Conservation (phyloP, 2,329 filamentous ascomycete species). For the Aspergillus latus region DNA sequence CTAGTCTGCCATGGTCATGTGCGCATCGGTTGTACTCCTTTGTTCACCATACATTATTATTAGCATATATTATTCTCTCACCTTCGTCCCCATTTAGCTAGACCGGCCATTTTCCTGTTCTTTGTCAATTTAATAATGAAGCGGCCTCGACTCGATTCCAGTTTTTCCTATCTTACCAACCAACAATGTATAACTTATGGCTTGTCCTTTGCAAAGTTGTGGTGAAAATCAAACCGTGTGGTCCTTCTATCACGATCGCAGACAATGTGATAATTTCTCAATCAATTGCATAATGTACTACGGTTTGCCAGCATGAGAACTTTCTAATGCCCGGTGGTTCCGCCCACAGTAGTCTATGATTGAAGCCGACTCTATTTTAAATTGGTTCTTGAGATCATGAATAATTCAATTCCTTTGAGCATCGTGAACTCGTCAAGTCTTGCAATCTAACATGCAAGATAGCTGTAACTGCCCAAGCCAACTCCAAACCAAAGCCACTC, state of each 20-base stretch:
- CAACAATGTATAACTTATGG: too few species aligned
- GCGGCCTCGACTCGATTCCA: background rate
- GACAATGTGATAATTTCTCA: too few species aligned
- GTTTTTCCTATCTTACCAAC: background rate
- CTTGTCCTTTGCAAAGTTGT: too few species aligned
- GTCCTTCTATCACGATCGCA: too few species aligned
- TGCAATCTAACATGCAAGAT: background rate
- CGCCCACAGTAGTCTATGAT: background rate
- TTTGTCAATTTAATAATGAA: background rate
- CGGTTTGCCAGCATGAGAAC: too few species aligned
- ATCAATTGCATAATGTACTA: too few species aligned
- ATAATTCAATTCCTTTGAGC: background rate
- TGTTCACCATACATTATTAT: slow-evolving; percentile 1
- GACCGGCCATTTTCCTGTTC: slow-evolving; percentile 1
- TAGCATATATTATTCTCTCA: background rate
- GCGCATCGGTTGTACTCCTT: background rate
- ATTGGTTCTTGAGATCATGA: background rate
- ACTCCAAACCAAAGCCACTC: background rate
- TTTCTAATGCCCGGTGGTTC: too few species aligned
- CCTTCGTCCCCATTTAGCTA: background rate
- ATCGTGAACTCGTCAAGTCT: slow-evolving; percentile 2
- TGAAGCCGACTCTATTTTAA: background rate
- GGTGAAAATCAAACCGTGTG: too few species aligned
- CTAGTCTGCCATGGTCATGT: background rate
- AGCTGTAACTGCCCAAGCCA: slow-evolving; percentile 7